phyloP scores from a whole-genome alignment of 2,329 filamentous ascomycete genomes.

The Colletotrichum phormii region DNA sequence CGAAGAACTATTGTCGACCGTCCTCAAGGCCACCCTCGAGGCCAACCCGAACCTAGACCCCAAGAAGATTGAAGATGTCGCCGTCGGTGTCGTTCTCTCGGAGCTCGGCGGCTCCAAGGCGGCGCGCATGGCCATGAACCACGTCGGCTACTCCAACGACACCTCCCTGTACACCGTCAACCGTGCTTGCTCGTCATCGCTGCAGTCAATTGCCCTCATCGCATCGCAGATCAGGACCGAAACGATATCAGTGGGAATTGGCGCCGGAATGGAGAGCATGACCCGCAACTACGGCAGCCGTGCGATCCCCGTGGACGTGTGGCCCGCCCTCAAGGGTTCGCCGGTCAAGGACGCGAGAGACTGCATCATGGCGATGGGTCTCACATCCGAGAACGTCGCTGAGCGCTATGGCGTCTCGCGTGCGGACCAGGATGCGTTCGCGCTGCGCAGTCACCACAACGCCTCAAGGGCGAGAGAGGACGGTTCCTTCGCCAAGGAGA shows the following conservation, averaged over 20 bases:
- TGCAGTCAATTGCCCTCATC: constrained; percentile 81
- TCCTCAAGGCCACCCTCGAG: constrained; percentile 74
- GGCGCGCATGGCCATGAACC: constrained; percentile 89
- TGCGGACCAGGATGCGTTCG: constrained; percentile 85
- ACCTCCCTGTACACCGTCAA: constrained; percentile 90
- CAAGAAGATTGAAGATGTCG: constrained; percentile 79
- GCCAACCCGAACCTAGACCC: constrained; percentile 80
- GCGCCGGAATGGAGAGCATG: constrained; percentile 96
- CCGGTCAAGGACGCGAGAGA: constrained; percentile 78
- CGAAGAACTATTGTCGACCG: constrained; percentile 83
- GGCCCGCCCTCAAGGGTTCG: constrained; percentile 77
- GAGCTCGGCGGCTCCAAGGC: constrained; percentile 93
- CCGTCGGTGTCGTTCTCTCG: constrained; percentile 88
- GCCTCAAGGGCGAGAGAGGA: constrained; percentile 76
- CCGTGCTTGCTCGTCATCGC: constrained; percentile 82
- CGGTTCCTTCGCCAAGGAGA: constrained; percentile 82
- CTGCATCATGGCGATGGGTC: constrained; percentile 94
- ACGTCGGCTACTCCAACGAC: constrained; percentile 79
- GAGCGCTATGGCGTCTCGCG: constrained; percentile 78
- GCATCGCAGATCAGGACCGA: constrained; percentile 82
- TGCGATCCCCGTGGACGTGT: constrained; percentile 86
- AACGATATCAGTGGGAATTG: constrained; percentile 79
- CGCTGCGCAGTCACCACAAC: constrained; percentile 78
- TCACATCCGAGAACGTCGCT: constrained; percentile 91
- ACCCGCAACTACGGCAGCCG: constrained; percentile 86